Evolutionary conservation across 495 filamentous ascomycete species (phyloP), one percentile per base, ranked within the genome.

Genomic region (Ascodesmis nigricans): DNA sequence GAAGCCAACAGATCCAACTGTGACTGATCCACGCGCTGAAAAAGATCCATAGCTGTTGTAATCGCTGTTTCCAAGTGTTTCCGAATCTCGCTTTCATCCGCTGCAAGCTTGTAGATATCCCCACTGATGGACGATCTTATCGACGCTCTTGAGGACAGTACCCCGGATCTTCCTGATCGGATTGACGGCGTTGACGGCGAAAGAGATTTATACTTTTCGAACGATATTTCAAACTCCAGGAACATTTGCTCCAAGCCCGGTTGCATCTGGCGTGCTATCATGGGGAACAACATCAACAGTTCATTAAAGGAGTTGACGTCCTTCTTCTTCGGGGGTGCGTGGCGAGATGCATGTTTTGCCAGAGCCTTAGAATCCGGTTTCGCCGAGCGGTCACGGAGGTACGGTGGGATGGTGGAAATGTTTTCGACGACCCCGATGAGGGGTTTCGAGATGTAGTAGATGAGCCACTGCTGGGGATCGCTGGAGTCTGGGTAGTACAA

Each of bases 201-300:
- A 7, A 50, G 26, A 19, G 46, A 46, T 27, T 50, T 50, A 26
- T 39, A 50, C 43, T 77, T 82, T 40, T 90, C 75, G 37, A 92
- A 73, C 27, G 82, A 75, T 26, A 66, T 69, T 5, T 70, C 74
- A 53, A 95, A 93, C 39, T 92, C 80, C 31, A 71, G 73, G 44
- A 95, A 93, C 25, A 99, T 54, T 53, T 77, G 69, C 51, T 95
- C 82, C 13, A 99, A 57, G 0, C 90, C 90, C 1, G 73, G 67
- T 47, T 92, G 79, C 84, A 95, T 92, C 56, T 95, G 90, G 38
- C 78, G 67, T 21, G 87, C 83, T 43, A 99, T 99, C 67, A 90
- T 81, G 7, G 90, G 90, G 39, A 93, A 99, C 40, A 81, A 65
- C 40, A 80, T 78, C 24, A 99, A 64, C 28, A 99, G 62, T 36